Conservation (phyloP, 1,284 basidiomycete species). For the Pseudozyma flocculosa region DNA sequence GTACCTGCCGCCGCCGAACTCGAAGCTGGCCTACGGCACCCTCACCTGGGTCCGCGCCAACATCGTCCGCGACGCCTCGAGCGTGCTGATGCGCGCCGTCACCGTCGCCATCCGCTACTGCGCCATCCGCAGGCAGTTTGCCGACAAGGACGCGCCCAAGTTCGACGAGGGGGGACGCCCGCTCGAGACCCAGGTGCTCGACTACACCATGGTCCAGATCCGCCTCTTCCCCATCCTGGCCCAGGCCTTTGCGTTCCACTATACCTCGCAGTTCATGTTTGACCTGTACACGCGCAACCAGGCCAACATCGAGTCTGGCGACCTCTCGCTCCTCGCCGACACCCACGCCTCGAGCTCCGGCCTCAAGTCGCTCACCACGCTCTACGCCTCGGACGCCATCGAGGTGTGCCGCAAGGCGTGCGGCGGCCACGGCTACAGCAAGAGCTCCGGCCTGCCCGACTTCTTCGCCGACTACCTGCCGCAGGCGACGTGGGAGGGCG, state of each 20-base stretch:
- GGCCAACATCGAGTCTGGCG: constrained; percentile 53
- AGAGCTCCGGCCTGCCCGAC: constrained; percentile 49
- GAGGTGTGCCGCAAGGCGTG: constrained; percentile 59
- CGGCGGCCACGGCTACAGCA: constrained; percentile 59
- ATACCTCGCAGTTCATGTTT: constrained; percentile 57
- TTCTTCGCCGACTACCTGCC: constrained; percentile 50
- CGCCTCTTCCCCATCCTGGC: constrained; percentile 60
- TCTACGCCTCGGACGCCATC: constrained; percentile 58
- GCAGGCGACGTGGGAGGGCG: constrained; percentile 59
- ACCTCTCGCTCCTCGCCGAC: constrained; percentile 58
- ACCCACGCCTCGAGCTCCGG: constrained; percentile 58
- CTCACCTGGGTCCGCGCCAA: constrained; percentile 55
- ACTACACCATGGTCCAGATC: constrained; percentile 59
- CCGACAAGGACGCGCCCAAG: constrained; percentile 58
- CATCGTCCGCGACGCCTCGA: constrained; percentile 56
- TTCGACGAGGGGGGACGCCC: constrained; percentile 52
- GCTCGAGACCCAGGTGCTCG: constrained; percentile 58
- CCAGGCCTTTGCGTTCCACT: constrained; percentile 60
- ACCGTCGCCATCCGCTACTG: constrained; percentile 60
- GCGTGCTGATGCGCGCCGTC: constrained; percentile 56
- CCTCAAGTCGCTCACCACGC: constrained; percentile 57
- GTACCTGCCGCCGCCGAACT: constrained; percentile 40
- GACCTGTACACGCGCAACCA: constrained; percentile 57
- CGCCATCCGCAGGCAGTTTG: constrained; percentile 59
- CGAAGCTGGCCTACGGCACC: constrained; percentile 47